Base-by-base conservation (phyloP, 2,329 filamentous ascomycete genomes). In the Geosmithia flava region DNA sequence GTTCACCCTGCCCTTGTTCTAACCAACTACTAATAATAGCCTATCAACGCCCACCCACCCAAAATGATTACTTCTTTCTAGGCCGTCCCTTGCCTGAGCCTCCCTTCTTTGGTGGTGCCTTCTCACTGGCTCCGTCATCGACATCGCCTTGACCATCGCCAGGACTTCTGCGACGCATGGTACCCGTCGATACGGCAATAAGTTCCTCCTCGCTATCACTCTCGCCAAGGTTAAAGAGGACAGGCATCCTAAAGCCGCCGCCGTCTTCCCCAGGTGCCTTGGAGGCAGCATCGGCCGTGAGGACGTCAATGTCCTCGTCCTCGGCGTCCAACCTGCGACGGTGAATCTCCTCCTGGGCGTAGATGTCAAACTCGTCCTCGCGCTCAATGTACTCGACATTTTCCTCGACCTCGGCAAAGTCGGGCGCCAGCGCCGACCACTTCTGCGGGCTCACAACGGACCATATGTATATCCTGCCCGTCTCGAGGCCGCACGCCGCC, bases 281-380 rank as follows among this genome's bases (percentile, higher is more conserved):
- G 27, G 76, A 74, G 2, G 43, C 39, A 39, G 75, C 76, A 51
- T 90, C 85, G 43, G 87, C 71, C 0, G 86, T 90, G 49, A 96
- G 68, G 1, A 96, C 88, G 59, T 98, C 93, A 4, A 97, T 83
- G 50, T 89, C 83, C 62, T 97, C 93, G 57, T 97, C 93, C 66
- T 98, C 93, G 13, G 85, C 76, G 61, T 97, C 90, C 2, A 97
- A 74, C 42, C 90, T 80, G 29, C 91, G 80, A 63, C 95, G 91
- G 61, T 94, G 88, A 49, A 97, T 83, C 63, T 97, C 91, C 61
- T 96, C 91, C 50, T 91, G 84, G 0, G 89, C 89, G 61, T 97
- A 93, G 49, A 97, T 94, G 63, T 98, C 94, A 57, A 98, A 98
- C 61, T 98, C 93, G 62, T 98, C 93, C 66, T 98, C 93, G 49